Conservation (phyloP, 1,284 basidiomycete species). For the Trichosporon sp. region DNA sequence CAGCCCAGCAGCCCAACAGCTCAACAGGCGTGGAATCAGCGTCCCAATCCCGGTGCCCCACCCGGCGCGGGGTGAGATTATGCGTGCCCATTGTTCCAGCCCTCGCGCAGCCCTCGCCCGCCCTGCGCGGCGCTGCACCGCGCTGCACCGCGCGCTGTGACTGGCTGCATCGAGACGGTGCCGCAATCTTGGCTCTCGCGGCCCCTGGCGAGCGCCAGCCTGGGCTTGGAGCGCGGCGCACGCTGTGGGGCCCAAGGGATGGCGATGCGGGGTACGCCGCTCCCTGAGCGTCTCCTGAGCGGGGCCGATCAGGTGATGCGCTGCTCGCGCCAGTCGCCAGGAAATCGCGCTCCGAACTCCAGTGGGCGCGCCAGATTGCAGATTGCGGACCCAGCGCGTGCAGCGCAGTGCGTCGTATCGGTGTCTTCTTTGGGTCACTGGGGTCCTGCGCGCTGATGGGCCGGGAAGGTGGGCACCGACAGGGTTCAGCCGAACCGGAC, state of each 20-base stretch:
- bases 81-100: not conserved
- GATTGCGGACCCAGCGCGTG: too few relatives aligned
- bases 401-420: not conserved
- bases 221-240: too few relatives aligned
- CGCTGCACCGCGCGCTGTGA: not conserved
- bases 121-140: not conserved
- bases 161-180: not conserved
- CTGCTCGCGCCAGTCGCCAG: not conserved
- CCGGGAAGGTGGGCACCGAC: not conserved
- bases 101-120: not conserved
- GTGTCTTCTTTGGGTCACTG: not conserved
- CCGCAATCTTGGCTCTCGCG: not conserved
- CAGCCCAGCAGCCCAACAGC: too few relatives aligned
- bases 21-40: not conserved
- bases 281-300: not conserved
- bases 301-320: not conserved
- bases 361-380: not conserved
- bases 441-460: not conserved
- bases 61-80: not conserved
- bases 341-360: not conserved
- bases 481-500: not conserved
- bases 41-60: not conserved
- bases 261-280: not conserved
- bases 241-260: not conserved
- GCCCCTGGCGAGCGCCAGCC: too few relatives aligned